Base-by-base conservation (phyloP, 2,329 filamentous ascomycete genomes). In the Curvularia sp. region DNA sequence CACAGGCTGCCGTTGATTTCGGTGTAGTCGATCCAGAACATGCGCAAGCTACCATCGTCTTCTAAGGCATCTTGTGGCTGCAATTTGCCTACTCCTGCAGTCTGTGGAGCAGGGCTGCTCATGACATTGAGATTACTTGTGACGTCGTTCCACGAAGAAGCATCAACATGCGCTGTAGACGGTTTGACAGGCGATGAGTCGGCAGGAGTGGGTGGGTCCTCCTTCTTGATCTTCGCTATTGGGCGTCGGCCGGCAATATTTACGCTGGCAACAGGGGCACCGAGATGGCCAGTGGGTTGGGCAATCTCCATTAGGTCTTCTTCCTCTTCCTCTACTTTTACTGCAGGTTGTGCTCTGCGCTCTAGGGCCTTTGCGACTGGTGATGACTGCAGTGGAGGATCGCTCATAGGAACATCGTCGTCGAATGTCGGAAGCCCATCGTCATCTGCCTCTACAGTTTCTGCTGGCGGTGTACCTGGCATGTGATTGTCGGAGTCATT, bases 11-110 rank as follows among this genome's bases (percentile, higher is more conserved):
- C 94, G 70, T 93, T 93, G 74, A 97, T 82, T 74, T 99, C 95
- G 0, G 90, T 92, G 72, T 97, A 99, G 77, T 99, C 95, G 7
- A 91, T 90, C 95, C 95, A 99, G 80, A 97, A 99, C 81, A 99
- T 92, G 66, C 89, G 89, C 28, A 99, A 82, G 67, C 91, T 96
- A 34, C 94, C 95, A 71, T 99, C 93, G 62, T 91, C 88, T 75
- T 98, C 94, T n/a, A 96, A 80, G n/a, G 91, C 93, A 77, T 96
- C 90, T 62, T 90, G 86, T 57, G 91, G 84, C 63, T 89, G 87
- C 48, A 97, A 84, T 78, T 98, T 99, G 39, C 93, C 93, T 64
- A 91, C 86, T 8, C 80, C 83, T 8, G 81, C 83, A 25, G 81
- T 81, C 64, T 92, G 89, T 3, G 86, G 75, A 4, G 85, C 81